Evolutionary conservation across 1,284 basidiomycete genomes (phyloP).

Genomic region (Phaffia rhodozyma): DNA sequence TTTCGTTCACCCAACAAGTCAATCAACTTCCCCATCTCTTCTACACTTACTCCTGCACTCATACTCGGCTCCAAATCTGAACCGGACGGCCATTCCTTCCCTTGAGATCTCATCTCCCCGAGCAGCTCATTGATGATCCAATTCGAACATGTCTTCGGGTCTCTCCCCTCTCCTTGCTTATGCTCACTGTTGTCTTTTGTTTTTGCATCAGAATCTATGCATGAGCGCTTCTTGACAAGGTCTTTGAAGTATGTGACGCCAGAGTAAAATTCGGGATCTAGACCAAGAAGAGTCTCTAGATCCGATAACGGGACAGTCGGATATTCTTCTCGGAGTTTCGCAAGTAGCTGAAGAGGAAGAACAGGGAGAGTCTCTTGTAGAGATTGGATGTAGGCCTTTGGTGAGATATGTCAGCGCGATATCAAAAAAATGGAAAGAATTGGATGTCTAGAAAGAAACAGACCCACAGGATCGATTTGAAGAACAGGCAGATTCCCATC

Average conservation of each 20-base stretch:
- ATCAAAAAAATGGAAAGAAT: background rate
- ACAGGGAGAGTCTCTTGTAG: constrained; percentile 8
- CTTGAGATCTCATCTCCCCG: too few relatives aligned
- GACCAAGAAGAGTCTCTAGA: background rate
- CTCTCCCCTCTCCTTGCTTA: too few relatives aligned
- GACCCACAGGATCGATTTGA: constrained; percentile 42
- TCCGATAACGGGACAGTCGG: background rate
- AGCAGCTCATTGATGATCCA: too few relatives aligned
- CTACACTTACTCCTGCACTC: too few relatives aligned
- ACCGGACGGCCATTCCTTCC: too few relatives aligned
- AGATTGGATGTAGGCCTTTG: background rate
- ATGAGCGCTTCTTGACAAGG: too few relatives aligned
- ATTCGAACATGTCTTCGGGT: too few relatives aligned
- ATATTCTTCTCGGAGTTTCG: background rate
- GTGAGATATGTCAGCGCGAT: background rate
- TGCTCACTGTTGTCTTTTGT: too few relatives aligned
- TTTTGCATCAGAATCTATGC: too few relatives aligned
- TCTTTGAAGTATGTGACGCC: constrained; percentile 11
- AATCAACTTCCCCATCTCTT: too few relatives aligned
- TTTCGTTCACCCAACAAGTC: too few relatives aligned
- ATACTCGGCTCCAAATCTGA: too few relatives aligned
- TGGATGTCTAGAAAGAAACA: background rate
- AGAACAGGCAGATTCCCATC: constrained; percentile 83
- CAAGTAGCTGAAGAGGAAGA: background rate
- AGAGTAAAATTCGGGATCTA: constrained; percentile 3